These are phyloP conservation scores for Scutellaria baicalensis DNA, from an alignment of 257 asterid species.

Conservation along the genomic window DNA sequence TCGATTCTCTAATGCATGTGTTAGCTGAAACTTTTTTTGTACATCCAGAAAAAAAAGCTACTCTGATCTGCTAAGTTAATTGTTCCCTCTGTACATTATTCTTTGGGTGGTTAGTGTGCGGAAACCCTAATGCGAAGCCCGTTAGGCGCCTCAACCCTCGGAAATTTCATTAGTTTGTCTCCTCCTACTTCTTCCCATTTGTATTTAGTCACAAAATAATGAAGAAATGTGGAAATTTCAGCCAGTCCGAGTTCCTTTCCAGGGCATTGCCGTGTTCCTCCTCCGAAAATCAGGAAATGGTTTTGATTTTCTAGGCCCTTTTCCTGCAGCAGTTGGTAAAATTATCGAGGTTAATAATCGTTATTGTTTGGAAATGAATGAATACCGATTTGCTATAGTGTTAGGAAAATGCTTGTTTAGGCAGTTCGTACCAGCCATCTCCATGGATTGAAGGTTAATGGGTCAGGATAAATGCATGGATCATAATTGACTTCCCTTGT, in stretches of 20 bases:
- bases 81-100: slow-evolving; percentile 34
- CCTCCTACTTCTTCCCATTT: slow-evolving; percentile 94
- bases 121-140: slow-evolving; percentile 81
- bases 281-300: slow-evolving; percentile 81
- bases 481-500: slow-evolving; percentile 85
- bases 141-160: slow-evolving; percentile 95
- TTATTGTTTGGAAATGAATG: not conserved
- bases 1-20: slow-evolving; percentile 25
- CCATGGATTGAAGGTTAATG: slow-evolving; percentile 85
- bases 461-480: slow-evolving; percentile 75
- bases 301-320: slow-evolving; percentile 65
- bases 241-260: slow-evolving; percentile 98
- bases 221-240: slow-evolving; percentile 92
- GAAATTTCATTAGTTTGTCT: slow-evolving; percentile 74
- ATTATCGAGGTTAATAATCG: not conserved
- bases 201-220: slow-evolving; percentile 88
- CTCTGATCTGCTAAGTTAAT: slow-evolving; percentile 22
- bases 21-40: slow-evolving; percentile 37
- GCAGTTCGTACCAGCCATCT: slow-evolving; percentile 86
- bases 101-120: slow-evolving; percentile 29
- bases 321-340: slow-evolving; percentile 47
- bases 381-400: not conserved
- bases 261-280: slow-evolving; percentile 95
- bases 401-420: not conserved
- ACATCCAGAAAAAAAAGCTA: slow-evolving; percentile 33